A percentile compares a stretch with the other conserved stretches of the same genome.
These are phyloP conservation scores for Sporothrix phasma DNA, from an alignment of 2,329 filamentous ascomycete genomes.

Conservation along the genomic window DNA sequence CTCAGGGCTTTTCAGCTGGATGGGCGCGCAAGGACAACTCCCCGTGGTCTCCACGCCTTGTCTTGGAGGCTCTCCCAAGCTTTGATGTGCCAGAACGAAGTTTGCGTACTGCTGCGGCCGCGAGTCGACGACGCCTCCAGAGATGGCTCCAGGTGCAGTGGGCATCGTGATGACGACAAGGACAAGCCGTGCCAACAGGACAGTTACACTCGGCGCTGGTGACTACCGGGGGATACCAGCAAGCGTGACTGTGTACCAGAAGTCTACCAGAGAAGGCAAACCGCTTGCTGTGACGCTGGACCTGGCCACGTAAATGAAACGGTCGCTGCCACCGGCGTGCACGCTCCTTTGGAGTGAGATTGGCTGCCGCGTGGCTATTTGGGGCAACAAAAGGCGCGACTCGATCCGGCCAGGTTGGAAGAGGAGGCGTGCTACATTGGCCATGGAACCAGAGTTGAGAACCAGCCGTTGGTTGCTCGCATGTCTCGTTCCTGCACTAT, in stretches of 20 bases:
- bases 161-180: background rate
- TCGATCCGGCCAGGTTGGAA: background rate
- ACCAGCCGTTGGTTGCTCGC: background rate
- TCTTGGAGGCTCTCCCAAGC: slow-evolving; percentile 26
- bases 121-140: background rate
- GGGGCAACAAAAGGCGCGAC: background rate
- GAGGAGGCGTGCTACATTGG: background rate
- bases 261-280: background rate
- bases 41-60: slow-evolving; percentile 24
- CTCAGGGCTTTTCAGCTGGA: slow-evolving; percentile 24
- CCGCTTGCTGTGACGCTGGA: background rate
- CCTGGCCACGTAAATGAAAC: background rate
- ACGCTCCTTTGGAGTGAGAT: background rate
- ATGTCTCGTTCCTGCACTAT: background rate
- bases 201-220: background rate
- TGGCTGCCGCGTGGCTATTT: background rate
- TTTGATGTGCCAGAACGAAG: slow-evolving; percentile 17
- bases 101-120: slow-evolving; percentile 13
- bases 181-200: background rate
- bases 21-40: slow-evolving; percentile 21
- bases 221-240: background rate
- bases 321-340: background rate
- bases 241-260: background rate
- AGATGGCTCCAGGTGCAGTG: background rate
- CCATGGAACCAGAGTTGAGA: background rate